Base-by-base conservation (phyloP, 208 protist genomes). In the Polymyxa betae region DNA sequence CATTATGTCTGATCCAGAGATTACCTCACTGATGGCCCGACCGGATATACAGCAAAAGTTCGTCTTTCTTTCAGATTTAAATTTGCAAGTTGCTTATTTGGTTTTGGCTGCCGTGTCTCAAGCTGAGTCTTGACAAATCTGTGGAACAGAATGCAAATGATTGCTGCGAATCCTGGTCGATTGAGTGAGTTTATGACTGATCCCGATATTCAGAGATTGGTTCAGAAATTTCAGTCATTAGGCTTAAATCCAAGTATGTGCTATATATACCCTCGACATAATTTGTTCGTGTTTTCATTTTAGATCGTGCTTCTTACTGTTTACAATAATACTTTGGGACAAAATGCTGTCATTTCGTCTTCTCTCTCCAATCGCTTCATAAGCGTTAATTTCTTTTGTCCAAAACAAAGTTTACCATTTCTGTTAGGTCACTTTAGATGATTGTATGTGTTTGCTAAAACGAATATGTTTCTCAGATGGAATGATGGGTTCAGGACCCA, bases 1-100 rank as follows among this genome's bases (percentile, higher is more conserved):
- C 16, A 35, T 82, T n/a, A 82, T 82, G 72, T 82, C 72, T 12
- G 72, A 82, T 43, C 72, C 72, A 35, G 72, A 82, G 5, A 35
- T 82, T 12, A 82, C 35, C 16, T 20, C 16, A n/a, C 5, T 82
- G 12, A 5, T 82, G 16, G n/a, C 72, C 5, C 5, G 35, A 35
- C 72, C 72, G 72, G 35, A 82, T 35, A n/a, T 82, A 12, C 10
- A 38, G 72, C 35, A 35, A 12, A 82, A 82, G 72, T 82, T 38
- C 5, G 72, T 66, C 16, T 66, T 32, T 66, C 54, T n/a, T n/a
- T n/a, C n/a, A n/a, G n/a, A n/a, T n/a, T n/a, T n/a, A n/a, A n/a
- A n/a, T n/a, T n/a, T n/a, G 24, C 5, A 60, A 60, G 12, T 24
- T 24, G 49, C 5, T 60, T 60, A 60, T 60, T 60, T 24, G 49